Base-by-base conservation (phyloP, 1,139 yeast genomes). In the Lodderomyces parapsilosis region DNA sequence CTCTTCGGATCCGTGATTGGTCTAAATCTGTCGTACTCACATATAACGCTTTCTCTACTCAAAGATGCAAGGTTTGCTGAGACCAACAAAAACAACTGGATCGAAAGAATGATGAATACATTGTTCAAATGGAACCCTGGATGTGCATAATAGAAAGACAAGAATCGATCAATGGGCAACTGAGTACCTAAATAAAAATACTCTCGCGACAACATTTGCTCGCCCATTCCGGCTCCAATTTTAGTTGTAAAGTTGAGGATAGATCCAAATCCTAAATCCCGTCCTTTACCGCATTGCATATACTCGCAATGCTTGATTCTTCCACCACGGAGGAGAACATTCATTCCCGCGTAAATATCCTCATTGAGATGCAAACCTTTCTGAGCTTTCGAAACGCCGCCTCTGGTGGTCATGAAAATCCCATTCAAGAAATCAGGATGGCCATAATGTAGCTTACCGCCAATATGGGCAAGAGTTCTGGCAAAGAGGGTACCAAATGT, bases 141-240 rank as follows among this genome's bases (percentile, higher is more conserved):
- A 56, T 89, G 96, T 0, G 96, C 96, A 65, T 88, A 89, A 58
- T 86, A 89, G 56, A 89, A 89, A 0, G 96, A 83, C 33, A 89
- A 62, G 58, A 89, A 87, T 42, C 95, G 62, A 57, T 89, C 96
- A 41, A 87, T 66, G 0, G 96, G 91, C 36, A 89, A 66, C 46
- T 78, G 82, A 0, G 93, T 84, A 0, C 96, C 96, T 49, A 89
- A 65, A 56, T 86, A 86, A 57, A 79, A 88, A 56, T 88, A 87
- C 55, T 89, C 96, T 49, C 96, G 67, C 3, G 96, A 87, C 13
- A 89, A 63, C 59, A 87, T 74, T 55, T 89, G 96, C 56, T 89
- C 96, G 0, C 96, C 96, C 96, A 89, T 89, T 1, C 96, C 96
- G 33, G 96, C 93, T 0, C 96, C 96, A 55, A 89, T 88, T 57